These are phyloP conservation scores for Colletotrichum melonis DNA, from an alignment of 2,329 filamentous ascomycete species.

Conservation along the genomic window DNA sequence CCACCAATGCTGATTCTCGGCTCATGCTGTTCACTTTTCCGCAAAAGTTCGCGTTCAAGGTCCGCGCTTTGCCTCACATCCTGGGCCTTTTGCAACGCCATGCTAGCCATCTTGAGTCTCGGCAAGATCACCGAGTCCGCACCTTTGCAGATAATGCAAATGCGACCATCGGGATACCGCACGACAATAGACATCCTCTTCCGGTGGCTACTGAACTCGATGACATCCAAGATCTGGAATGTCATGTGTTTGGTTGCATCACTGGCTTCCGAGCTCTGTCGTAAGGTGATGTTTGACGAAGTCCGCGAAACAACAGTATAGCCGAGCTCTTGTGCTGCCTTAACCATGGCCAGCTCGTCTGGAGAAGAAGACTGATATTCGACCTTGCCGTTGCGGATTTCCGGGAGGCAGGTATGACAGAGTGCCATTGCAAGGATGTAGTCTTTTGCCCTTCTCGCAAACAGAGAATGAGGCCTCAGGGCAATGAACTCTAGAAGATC, in stretches of 20 bases:
- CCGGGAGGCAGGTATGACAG: slow-evolving; percentile 91
- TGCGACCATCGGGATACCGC: slow-evolving; percentile 83
- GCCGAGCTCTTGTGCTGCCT: slow-evolving; percentile 86
- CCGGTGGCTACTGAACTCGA: slow-evolving; percentile 89
- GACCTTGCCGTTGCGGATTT: slow-evolving; percentile 77
- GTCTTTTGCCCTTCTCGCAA: slow-evolving; percentile 82
- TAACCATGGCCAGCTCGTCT: slow-evolving; percentile 87
- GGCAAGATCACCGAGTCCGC: slow-evolving; percentile 87
- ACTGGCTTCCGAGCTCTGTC: slow-evolving; percentile 51
- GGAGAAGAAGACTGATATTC: slow-evolving; percentile 90
- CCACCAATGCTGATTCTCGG: slow-evolving; percentile 67
- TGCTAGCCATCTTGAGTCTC: slow-evolving; percentile 75
- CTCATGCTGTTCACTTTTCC: slow-evolving; percentile 67
- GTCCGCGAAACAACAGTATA: slow-evolving; percentile 82
- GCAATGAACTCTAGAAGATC: slow-evolving; percentile 85
- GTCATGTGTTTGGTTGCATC: slow-evolving; percentile 61
- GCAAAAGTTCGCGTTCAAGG: slow-evolving; percentile 65
- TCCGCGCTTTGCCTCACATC: slow-evolving; percentile 73
- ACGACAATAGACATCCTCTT: slow-evolving; percentile 94
- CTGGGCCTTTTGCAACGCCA: slow-evolving; percentile 81
- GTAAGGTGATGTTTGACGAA: slow-evolving; percentile 72
- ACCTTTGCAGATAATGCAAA: slow-evolving; percentile 90
- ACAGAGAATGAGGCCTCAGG: slow-evolving; percentile 78
- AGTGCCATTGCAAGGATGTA: slow-evolving; percentile 87
- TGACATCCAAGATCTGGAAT: slow-evolving; percentile 86